phyloP scores from a whole-genome alignment of 352 stramenopile genomes.

The Pythium plurisporium region DNA sequence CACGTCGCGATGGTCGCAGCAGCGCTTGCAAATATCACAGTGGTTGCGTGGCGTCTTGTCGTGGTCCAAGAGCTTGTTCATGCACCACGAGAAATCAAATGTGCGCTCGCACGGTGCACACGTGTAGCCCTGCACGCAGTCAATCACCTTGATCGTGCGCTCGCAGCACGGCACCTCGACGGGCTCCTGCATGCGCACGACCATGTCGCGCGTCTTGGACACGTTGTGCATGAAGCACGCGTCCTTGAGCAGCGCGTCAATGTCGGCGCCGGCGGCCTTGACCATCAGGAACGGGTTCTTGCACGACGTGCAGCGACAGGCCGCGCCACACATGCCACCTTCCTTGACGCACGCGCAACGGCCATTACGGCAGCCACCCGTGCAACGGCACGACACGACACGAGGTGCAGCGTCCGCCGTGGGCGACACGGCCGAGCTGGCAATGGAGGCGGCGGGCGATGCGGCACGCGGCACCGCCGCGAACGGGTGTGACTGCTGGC shows the following conservation, averaged over 20 bases:
- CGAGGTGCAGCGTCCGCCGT: conserved; percentile 24
- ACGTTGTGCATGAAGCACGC: conserved; percentile 88
- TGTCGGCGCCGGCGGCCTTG: conserved; percentile 66
- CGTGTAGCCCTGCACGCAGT: conserved; percentile 70
- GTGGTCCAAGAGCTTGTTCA: conserved; percentile 71
- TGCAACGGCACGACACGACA: conserved; percentile 74
- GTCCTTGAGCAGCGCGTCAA: conserved; percentile 68
- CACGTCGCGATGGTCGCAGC: conserved; percentile 82
- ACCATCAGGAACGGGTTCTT: conserved; percentile 87
- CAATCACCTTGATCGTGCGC: conserved; percentile 52
- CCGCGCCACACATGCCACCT: conserved; percentile 65
- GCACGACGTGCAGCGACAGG: conserved; percentile 80
- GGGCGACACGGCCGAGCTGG: background rate
- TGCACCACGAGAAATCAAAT: conserved; percentile 83
- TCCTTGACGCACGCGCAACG: conserved; percentile 82
- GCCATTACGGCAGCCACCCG: conserved; percentile 73
- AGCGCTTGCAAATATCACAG: conserved; percentile 83
- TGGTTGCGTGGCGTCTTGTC: conserved; percentile 76
- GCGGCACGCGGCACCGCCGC: background rate
- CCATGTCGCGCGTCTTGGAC: conserved; percentile 83
- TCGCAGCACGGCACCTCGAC: conserved; percentile 53
- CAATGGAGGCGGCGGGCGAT: background rate
- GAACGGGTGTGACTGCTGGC: background rate
- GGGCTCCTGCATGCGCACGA: conserved; percentile 59
- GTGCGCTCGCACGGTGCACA: conserved; percentile 38